phyloP scores from a whole-genome alignment of 1,284 basidiomycete genomes.

The Rhodotorula sp. region DNA sequence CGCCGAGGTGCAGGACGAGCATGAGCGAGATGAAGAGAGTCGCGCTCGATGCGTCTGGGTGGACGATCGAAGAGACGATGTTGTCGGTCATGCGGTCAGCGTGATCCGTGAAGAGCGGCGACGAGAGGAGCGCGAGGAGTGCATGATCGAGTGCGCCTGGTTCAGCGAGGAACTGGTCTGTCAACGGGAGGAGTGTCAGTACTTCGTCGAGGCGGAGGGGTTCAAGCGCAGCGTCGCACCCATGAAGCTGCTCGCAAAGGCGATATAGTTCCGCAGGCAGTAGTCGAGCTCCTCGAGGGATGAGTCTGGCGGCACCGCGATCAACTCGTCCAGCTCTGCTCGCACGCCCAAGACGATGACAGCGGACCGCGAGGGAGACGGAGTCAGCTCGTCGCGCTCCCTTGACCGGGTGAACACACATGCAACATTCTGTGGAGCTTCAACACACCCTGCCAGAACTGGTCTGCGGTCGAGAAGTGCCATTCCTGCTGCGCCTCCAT shows the following conservation, averaged over 20 bases:
- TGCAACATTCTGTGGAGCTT: background rate
- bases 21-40: conserved; percentile 34
- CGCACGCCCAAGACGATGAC: conserved; percentile 5
- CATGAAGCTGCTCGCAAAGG: conserved; percentile 70
- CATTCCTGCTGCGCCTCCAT: conserved; percentile 35
- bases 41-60: conserved; percentile 56
- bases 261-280: conserved; percentile 70
- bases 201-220: background rate
- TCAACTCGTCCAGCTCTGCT: conserved; percentile 78
- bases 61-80: conserved; percentile 63
- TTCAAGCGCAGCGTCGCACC: conserved; percentile 18
- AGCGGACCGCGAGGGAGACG: background rate
- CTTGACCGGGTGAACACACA: background rate
- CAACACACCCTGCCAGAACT: conserved; percentile 42
- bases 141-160: conserved; percentile 78
- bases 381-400: background rate
- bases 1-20: conserved; percentile 41
- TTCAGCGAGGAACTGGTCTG: conserved; percentile 64
- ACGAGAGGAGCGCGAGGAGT: conserved; percentile 68
- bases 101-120: conserved; percentile 81
- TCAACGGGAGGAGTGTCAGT: background rate
- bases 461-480: conserved; percentile 31
- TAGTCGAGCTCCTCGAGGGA: conserved; percentile 73
- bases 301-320: conserved; percentile 64
- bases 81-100: conserved; percentile 83